These are phyloP conservation scores for Crithidia fasciculata DNA, from an alignment of 208 protist species.

Conservation along the genomic window DNA sequence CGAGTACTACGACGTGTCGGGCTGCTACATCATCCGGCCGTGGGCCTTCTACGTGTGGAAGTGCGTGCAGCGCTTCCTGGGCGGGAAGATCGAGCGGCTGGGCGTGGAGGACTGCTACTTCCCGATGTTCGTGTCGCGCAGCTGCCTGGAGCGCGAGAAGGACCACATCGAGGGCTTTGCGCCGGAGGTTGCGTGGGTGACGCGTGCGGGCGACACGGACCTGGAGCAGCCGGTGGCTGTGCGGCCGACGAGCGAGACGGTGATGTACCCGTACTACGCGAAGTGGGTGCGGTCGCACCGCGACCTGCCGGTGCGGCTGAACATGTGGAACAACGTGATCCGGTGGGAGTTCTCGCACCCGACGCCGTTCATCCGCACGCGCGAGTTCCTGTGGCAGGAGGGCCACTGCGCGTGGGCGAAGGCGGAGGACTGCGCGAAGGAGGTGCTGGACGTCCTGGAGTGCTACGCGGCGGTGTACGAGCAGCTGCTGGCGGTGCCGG, in stretches of 20 bases:
- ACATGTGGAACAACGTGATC: constrained; percentile 99
- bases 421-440: constrained; percentile 92
- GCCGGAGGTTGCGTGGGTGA: constrained; percentile 96
- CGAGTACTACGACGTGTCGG: constrained; percentile 99
- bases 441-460: constrained; percentile 96
- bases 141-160: constrained; percentile 95
- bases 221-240: constrained; percentile 97
- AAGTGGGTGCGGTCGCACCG: constrained; percentile 98
- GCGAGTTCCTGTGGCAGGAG: constrained; percentile 99
- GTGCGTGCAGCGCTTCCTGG: constrained; percentile 88
- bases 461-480: constrained; percentile 97
- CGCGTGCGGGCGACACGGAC: constrained; percentile 84
- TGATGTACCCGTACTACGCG: constrained; percentile 98
- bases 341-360: constrained; percentile 99
- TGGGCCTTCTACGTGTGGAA: constrained; percentile 98
- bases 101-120: constrained; percentile 96
- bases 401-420: constrained; percentile 96
- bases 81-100: constrained; percentile 88
- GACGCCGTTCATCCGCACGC: constrained; percentile 98
- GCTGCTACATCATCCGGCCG: constrained; percentile 98
- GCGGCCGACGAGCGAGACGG: constrained; percentile 99
- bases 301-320: constrained; percentile 97
- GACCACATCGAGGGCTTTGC: constrained; percentile 99
- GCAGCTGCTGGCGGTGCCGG: constrained; percentile 97
- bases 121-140: constrained; percentile 98